Evolutionary conservation across 2,329 filamentous ascomycete species (phyloP), one percentile per base, ranked within the genome.

Genomic region (Dryadomyces quercivorus): DNA sequence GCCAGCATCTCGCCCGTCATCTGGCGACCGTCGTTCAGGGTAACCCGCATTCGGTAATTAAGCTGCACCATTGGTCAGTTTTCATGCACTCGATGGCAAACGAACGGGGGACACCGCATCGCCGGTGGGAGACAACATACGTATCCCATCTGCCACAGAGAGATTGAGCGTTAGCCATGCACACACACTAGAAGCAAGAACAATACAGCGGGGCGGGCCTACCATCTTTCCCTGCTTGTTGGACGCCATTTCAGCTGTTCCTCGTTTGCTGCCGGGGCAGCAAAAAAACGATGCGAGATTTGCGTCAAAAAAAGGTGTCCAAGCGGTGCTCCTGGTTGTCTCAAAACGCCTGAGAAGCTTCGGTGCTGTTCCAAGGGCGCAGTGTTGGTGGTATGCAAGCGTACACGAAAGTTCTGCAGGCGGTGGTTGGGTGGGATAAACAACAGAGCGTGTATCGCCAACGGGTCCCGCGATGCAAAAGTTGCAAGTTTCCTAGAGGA

Each of bases 191-290:
- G 10, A 12, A 21, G 62, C 63, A 64, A 63, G 64, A 60, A 60
- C 63, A 20, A 18, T 20, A 16, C n/a, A 15, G 18, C 16, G 2
- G 34, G 58, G 59, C 60, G 56, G 57, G 84, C 88, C 80, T 77
- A 97, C 93, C 93, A 98, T 97, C 81, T 98, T 97, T 74, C 93
- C 93, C 74, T 96, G 91, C 74, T 95, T 95, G 81, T 95, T 92
- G 55, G 58, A 56, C 69, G 84, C 81, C 83, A 84, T 85, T 63
- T 70, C 26, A 31, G 26, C 26, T 31, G 26, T 8, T 83, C 67
- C 65, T 64, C 60, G 60, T 4, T 50, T 18, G 72, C 20, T 50
- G 45, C 38, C 38, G 12, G 7, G n/a, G 61, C 55, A 61, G 67
- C 68, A 72, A 44, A 44, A 13, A n/a, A 44, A 69, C 72, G 67